Conservation (phyloP, 2,329 filamentous ascomycete species). For the Coleophoma cylindrospora region DNA sequence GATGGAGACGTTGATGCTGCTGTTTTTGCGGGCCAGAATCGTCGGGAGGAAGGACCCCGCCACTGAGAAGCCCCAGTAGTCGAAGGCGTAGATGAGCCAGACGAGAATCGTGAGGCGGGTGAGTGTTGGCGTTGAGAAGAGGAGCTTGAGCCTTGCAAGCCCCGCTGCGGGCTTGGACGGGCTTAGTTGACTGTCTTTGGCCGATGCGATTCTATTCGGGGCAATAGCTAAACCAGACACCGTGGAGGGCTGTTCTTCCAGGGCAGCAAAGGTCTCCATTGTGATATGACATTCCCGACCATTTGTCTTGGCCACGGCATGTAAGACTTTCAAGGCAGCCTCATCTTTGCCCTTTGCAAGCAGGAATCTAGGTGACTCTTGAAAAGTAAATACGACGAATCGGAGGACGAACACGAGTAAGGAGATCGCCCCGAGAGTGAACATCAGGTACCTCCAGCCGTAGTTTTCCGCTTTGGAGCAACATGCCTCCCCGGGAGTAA, state of each 20-base stretch:
- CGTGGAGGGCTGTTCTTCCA: constrained; percentile 3
- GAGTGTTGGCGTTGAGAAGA: constrained; percentile 37
- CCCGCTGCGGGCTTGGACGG: constrained; percentile 32
- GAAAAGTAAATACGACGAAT: constrained; percentile 51
- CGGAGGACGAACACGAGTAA: constrained; percentile 49
- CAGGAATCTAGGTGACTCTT: constrained; percentile 52
- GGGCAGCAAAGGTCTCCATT: constrained; percentile 9
- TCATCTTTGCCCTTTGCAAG: constrained; percentile 48
- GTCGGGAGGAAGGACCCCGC: constrained; percentile 34
- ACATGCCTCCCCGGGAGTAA: constrained; percentile 17
- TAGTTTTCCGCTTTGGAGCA: constrained; percentile 40
- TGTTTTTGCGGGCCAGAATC: constrained; percentile 25
- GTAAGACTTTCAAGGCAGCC: constrained; percentile 46
- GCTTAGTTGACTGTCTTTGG: constrained; percentile 13
- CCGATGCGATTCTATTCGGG: background rate
- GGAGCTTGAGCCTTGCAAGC: constrained; percentile 34
- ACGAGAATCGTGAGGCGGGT: constrained; percentile 39
- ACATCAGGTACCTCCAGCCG: constrained; percentile 55
- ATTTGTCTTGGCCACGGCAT: constrained; percentile 49
- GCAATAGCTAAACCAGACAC: background rate
- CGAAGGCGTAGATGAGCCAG: constrained; percentile 45
- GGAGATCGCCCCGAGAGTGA: constrained; percentile 47
- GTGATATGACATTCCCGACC: constrained; percentile 10
- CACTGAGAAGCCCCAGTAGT: constrained; percentile 39
- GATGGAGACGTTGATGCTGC: constrained; percentile 14